Conservation (phyloP, 768 basidiomycete genomes). For the Leccinum pellstonianum region DNA sequence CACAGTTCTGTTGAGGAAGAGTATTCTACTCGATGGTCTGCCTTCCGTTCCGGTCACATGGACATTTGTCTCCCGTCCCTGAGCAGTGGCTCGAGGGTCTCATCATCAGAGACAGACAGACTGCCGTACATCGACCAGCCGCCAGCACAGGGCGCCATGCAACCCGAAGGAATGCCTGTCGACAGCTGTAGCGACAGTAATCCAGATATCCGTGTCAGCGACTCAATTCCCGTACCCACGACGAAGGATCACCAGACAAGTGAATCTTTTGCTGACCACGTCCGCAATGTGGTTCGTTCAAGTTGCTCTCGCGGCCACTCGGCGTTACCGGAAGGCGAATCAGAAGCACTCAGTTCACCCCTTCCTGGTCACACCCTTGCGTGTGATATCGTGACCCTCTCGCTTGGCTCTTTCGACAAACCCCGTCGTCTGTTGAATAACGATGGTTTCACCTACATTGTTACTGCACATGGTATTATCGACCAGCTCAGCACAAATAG, state of each 20-base stretch:
- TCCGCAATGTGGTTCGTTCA: not conserved
- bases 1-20: not conserved
- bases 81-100: not conserved
- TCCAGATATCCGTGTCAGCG: not conserved
- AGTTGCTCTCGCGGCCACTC: not conserved
- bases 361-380: slow-evolving; percentile 1
- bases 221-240: not conserved
- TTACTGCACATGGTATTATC: slow-evolving; percentile 42
- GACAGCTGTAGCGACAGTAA: not conserved
- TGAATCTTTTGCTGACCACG: not conserved
- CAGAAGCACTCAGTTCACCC: not conserved
- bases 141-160: not conserved
- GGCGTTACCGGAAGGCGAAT: not conserved
- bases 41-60: slow-evolving; percentile 29
- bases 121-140: not conserved
- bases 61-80: slow-evolving; percentile 12
- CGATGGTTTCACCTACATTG: slow-evolving; percentile 20
- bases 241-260: not conserved
- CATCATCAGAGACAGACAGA: not conserved
- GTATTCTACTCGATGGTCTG: slow-evolving; percentile 16
- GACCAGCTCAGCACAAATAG: slow-evolving; percentile 27
- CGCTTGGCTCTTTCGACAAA: slow-evolving; percentile 36
- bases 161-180: not conserved
- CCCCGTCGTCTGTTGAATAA: slow-evolving; percentile 38
- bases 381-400: slow-evolving; percentile 10